These are phyloP conservation scores for Apiotrichum porosum DNA, from an alignment of 1,284 basidiomycete genomes.

Conservation along the genomic window DNA sequence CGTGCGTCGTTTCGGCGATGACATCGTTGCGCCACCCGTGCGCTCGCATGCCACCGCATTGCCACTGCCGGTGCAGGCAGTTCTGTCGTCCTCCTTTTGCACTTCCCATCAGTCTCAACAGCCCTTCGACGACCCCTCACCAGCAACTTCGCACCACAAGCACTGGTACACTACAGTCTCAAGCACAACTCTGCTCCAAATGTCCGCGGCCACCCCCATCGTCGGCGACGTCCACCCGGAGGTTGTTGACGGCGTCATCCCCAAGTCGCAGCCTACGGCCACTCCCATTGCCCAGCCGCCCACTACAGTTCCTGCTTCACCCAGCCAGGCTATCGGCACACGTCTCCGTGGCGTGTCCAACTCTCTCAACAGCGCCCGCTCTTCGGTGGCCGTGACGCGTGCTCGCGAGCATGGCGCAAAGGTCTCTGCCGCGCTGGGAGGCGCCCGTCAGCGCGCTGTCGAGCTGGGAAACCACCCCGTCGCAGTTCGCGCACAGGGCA, in stretches of 20 bases:
- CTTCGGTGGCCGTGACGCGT: background rate
- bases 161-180: too few relatives aligned
- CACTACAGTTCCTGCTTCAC: background rate
- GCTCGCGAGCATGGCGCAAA: background rate
- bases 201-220: too few relatives aligned
- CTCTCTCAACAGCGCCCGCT: background rate
- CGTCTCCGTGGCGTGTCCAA: background rate
- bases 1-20: too few relatives aligned
- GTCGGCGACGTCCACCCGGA: background rate
- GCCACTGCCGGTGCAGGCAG: too few relatives aligned
- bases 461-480: conserved; percentile 5
- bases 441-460: background rate
- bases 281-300: background rate
- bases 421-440: background rate
- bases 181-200: too few relatives aligned
- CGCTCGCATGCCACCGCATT: too few relatives aligned
- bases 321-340: too few relatives aligned
- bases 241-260: background rate
- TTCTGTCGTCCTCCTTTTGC: too few relatives aligned
- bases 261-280: background rate
- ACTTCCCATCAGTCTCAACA: too few relatives aligned
- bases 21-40: too few relatives aligned
- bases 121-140: too few relatives aligned
- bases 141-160: too few relatives aligned
- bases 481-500: background rate